Base-by-base conservation (phyloP, 768 basidiomycete species). In the Hebeloma cylindrosporum region DNA sequence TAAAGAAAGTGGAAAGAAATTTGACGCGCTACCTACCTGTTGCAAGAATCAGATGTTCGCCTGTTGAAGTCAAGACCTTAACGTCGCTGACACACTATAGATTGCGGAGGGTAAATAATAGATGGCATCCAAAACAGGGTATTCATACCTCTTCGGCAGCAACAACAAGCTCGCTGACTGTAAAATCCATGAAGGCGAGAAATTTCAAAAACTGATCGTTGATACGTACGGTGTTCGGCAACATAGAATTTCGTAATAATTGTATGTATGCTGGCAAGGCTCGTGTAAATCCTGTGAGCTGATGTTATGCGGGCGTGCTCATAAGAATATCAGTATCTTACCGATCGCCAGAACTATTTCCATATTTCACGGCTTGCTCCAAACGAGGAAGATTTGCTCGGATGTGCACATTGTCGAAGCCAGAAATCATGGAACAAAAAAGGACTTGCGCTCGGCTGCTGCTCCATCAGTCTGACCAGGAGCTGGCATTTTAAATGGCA, bases 341-440 rank as follows among this genome's bases (percentile, higher is more conserved):
- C 83, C 80, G 72, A 56, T 88, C 83, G 10, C 83, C 83, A 7
- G 83, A 78, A 50, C 80, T 80, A 36, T 79, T 74, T 3, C 82
- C 83, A 51, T 79, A 80, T 56, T 82, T 79, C 21, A 82, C 64
- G 7, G 83, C 82, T 56, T 80, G 73, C 56, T 83, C 79, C 36
- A 85, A 62, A 8, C 79, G 73, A 9, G 75, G 70, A 10, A 85
- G 60, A 55, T 81, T 83, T n/a, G 74, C 69, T 13, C 83, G 77
- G 16, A 85, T 69, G 54, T 86, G 83, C 0, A 77, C 70, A 44
- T 75, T 82, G 56, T 85, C 82, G 54, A 79, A 88, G 0, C 80
- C 80, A 3, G 84, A 80, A 5, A 82, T 80, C 71, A 84, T 72
- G 3, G 76, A 70, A 50, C 74, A 75, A 56, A 75, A 85, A 35